Conservation (phyloP, 306 rosid genomes). For the Cicer judaicum region DNA sequence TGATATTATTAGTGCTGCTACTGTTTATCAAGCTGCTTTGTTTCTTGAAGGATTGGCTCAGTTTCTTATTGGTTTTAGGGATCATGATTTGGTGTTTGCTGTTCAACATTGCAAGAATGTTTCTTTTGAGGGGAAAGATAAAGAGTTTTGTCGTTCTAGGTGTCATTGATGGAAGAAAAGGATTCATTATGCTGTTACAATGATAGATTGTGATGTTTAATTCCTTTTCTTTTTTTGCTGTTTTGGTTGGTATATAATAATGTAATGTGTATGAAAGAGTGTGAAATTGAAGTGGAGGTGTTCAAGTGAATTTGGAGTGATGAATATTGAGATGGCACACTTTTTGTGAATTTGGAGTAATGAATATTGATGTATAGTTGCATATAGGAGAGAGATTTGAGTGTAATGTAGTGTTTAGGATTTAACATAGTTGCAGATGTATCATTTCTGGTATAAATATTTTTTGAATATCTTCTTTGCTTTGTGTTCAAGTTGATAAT, state of each 20-base stretch:
- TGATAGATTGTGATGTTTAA: no score
- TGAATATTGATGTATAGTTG: background rate
- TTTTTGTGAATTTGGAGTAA: background rate
- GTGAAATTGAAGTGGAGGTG: background rate
- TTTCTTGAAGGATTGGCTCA: conserved; percentile 74
- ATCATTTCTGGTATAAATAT: no score
- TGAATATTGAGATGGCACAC: background rate
- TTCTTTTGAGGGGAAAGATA: background rate
- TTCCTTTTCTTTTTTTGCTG: background rate
- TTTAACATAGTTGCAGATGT: no score
- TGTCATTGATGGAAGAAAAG: conserved; percentile 20
- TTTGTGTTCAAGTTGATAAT: no score
- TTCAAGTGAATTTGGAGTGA: background rate
- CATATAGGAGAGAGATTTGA: no score
- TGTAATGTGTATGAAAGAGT: background rate
- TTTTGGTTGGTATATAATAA: background rate
- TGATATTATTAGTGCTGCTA: conserved; percentile 58
- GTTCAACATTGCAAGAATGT: conserved; percentile 46
- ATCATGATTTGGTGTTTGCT: conserved; percentile 49
- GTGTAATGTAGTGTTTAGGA: no score
- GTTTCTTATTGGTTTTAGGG: conserved; percentile 64
- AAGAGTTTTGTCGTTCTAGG: conserved; percentile 8
- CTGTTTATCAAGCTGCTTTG: conserved; percentile 60
- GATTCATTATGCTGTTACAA: no score
- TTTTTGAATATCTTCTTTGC: no score